A percentile compares a stretch with the other conserved stretches of the same genome.
Conservation (phyloP, 1,284 basidiomycete species). For the Abortiporus biennis region DNA sequence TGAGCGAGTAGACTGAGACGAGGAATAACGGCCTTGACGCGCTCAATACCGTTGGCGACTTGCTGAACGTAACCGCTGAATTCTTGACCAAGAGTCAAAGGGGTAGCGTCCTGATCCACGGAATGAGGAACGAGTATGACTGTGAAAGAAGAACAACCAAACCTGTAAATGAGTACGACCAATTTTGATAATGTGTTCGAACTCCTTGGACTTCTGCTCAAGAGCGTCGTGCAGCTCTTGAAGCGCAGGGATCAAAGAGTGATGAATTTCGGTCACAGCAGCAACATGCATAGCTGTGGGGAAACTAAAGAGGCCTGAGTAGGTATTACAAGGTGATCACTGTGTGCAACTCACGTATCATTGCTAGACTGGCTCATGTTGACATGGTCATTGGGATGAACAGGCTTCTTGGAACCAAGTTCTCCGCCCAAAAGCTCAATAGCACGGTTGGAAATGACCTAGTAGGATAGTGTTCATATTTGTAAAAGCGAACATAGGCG, state of each 20-base stretch:
- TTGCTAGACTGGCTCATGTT: conserved; percentile 99
- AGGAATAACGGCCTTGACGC: conserved; percentile 80
- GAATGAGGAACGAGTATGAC: not conserved
- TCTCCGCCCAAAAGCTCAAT: conserved; percentile 97
- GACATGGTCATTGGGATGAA: conserved; percentile 99
- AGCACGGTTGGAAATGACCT: conserved; percentile 98
- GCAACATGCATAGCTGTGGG: conserved; percentile 99
- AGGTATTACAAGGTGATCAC: not conserved
- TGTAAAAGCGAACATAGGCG: not conserved
- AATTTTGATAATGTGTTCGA: conserved; percentile 96
- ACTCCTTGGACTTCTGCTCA: conserved; percentile 75
- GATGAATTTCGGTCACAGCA: conserved; percentile 85
- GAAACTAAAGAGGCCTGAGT: conserved; percentile 53
- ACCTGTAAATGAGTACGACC: conserved; percentile 95
- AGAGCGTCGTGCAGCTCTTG: conserved; percentile 81
- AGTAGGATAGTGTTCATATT: not conserved
- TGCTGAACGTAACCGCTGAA: conserved; percentile 99
- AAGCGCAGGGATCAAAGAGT: conserved; percentile 82
- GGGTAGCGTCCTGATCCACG: conserved; percentile 81
- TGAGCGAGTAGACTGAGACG: conserved; percentile 91
- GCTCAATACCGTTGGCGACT: conserved; percentile 84
- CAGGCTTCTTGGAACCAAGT: conserved; percentile 94
- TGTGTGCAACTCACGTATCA: conserved; percentile 67
- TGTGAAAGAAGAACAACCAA: conserved; percentile 3
- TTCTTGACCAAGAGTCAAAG: conserved; percentile 96